These are phyloP conservation scores for Blumeria graminis DNA, from an alignment of 2,329 filamentous ascomycete genomes.

Conservation along the genomic window DNA sequence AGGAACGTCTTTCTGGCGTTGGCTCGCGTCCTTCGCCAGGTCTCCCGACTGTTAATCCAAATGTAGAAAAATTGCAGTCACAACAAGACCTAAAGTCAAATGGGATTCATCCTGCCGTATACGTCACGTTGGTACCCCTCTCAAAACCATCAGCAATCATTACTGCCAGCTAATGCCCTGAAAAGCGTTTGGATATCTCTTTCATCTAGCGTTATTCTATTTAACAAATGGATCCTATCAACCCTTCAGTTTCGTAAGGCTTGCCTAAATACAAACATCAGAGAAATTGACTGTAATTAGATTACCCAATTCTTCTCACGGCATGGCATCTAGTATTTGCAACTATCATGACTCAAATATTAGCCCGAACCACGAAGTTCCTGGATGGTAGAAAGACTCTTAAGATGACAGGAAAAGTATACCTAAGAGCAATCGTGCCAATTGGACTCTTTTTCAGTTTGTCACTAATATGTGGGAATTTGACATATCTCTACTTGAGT, in stretches of 20 bases:
- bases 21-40: slow-evolving; percentile 35
- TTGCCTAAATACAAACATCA: background rate
- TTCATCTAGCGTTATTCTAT: slow-evolving; percentile 85
- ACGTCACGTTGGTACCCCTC: slow-evolving; percentile 37
- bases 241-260: slow-evolving; percentile 58
- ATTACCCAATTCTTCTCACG: slow-evolving; percentile 58
- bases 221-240: slow-evolving; percentile 97
- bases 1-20: slow-evolving; percentile 65
- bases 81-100: slow-evolving; percentile 22
- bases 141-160: background rate
- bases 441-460: slow-evolving; percentile 92
- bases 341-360: slow-evolving; percentile 77
- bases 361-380: slow-evolving; percentile 69
- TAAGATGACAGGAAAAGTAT: slow-evolving; percentile 89
- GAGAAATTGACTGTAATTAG: slow-evolving; percentile 20
- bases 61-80: slow-evolving; percentile 29
- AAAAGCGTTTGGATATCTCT: slow-evolving; percentile 71
- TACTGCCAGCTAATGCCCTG: slow-evolving; percentile 4
- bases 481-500: slow-evolving; percentile 84
- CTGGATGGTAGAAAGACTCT: slow-evolving; percentile 89
- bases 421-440: slow-evolving; percentile 77
- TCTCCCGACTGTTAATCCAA: slow-evolving; percentile 55
- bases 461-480: slow-evolving; percentile 87
- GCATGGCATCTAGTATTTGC: slow-evolving; percentile 92
- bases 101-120: slow-evolving; percentile 38